Evolutionary conservation across 2,329 filamentous ascomycete species (phyloP).

Genomic region (Ilyonectria mors-panacis): DNA sequence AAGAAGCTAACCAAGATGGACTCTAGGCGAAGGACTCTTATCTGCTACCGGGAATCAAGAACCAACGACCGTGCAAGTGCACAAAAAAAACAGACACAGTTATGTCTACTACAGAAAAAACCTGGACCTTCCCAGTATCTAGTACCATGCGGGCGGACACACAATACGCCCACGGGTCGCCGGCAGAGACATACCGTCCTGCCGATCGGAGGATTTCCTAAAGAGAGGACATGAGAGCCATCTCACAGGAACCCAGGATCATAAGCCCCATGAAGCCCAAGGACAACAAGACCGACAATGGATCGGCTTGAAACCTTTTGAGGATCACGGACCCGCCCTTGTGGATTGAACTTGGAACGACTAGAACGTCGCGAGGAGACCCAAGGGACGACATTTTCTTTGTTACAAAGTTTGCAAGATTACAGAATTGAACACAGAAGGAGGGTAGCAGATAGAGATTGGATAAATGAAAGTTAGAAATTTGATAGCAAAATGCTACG

Average conservation of each 20-base stretch:
- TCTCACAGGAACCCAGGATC: constrained; percentile 39
- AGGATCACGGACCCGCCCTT: constrained; percentile 34
- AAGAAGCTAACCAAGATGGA: constrained; percentile 24
- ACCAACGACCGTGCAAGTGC: constrained; percentile 45
- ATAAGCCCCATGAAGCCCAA: constrained; percentile 34
- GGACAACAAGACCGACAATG: constrained; percentile 34
- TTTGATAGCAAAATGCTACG: background rate
- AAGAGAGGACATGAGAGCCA: constrained; percentile 36
- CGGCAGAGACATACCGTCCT: constrained; percentile 37
- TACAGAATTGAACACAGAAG: constrained; percentile 43
- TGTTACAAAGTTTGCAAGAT: constrained; percentile 36
- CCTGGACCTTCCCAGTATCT: constrained; percentile 42
- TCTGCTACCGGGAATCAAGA: constrained; percentile 46
- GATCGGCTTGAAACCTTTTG: constrained; percentile 29
- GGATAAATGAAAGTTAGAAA: background rate
- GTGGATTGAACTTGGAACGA: constrained; percentile 31
- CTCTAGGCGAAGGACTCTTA: constrained; percentile 35
- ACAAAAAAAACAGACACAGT: constrained; percentile 33
- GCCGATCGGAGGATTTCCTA: constrained; percentile 33
- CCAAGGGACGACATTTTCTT: constrained; percentile 27
- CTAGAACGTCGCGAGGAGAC: constrained; percentile 36
- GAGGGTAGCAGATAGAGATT: constrained; percentile 46
- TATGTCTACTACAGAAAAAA: constrained; percentile 43
- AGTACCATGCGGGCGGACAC: constrained; percentile 34
- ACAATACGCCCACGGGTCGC: constrained; percentile 40